These are phyloP conservation scores for Vicia faba DNA, from an alignment of 306 rosid species.

Conservation along the genomic window DNA sequence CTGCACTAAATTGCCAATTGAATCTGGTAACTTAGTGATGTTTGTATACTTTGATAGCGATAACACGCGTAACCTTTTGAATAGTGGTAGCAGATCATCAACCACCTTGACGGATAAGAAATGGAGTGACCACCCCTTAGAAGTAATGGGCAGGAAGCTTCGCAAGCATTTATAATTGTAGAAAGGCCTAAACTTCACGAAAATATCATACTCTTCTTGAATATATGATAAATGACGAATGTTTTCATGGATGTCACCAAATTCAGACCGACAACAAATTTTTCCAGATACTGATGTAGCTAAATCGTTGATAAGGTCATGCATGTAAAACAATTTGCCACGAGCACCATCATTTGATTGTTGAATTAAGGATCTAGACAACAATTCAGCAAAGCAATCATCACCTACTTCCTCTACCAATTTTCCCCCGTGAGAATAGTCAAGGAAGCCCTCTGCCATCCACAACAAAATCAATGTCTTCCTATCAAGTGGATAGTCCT, in stretches of 20 bases:
- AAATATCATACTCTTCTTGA: neutral
- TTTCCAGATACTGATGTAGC: slow-evolving; percentile 1
- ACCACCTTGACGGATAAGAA: neutral
- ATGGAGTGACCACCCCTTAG: rapidly evolving
- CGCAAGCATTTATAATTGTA: neutral
- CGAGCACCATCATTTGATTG: neutral
- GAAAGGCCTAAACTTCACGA: neutral
- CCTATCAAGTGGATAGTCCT: too few species aligned
- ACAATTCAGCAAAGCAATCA: slow-evolving; percentile 34
- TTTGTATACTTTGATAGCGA: neutral
- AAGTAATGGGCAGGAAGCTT: neutral
- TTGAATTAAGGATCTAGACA: neutral
- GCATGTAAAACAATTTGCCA: neutral
- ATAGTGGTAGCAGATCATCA: neutral
- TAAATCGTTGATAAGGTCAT: slow-evolving; percentile 6
- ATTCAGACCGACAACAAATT: neutral
- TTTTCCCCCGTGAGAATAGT: neutral
- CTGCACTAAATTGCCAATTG: neutral
- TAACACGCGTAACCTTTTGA: neutral
- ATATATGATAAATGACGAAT: neutral
- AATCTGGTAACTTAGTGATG: neutral
- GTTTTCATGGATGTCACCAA: neutral
- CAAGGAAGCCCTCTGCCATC: slow-evolving; percentile 48
- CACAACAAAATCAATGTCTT: slow-evolving; percentile 9
- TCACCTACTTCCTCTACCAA: slow-evolving; percentile 29